Base-by-base conservation (phyloP, 306 rosid genomes). In the Sindora glabra region DNA sequence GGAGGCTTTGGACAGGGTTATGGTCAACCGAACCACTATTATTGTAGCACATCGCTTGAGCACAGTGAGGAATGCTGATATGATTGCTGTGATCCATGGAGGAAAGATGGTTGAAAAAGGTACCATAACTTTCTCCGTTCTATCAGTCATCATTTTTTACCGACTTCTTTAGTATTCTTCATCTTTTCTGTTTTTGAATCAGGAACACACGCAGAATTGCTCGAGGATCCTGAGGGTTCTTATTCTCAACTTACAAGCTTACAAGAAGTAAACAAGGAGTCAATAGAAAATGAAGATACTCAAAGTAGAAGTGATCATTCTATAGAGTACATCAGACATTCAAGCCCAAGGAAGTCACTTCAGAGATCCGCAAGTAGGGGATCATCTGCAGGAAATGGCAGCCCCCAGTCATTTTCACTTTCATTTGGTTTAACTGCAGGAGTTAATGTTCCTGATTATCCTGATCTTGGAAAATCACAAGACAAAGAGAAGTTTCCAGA, bases 21-120 rank as follows among this genome's bases (percentile, higher is more conserved):
- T 87, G 95, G 72, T 81, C 33, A 79, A 87, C 55, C 69, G 92
- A 65, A 87, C 92, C 27, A 87, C 95, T 26, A 73, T 87, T 7
- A 45, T 87, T 26, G 95, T 87, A 5, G 95, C 95, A 50, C 95
- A 87, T 73, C 89, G 87, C 55, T 64, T 87, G 58, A 84, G 95
- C 75, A 87, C 95, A 0, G 90, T 87, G 65, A 81, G 77, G 75
- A 84, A 79, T 59, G 95, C 95, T 2, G 78, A 79, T 57, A 73
- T 47, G 76, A 87, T 87, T 25, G 86, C 91, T 9, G 95, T 84
- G 68, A 81, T 87, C 69, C 92, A 87, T 34, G 62, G 68, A 51
- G 95, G 95, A 29, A 87, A 84, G 79, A 73, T 84, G 84, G 86
- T 87, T 65, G 92, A 87, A 53, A 79, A 79, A 77, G 95, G 95